phyloP scores from a whole-genome alignment of 192 early-diverging fungal genomes.

The Coemansia sp. region DNA sequence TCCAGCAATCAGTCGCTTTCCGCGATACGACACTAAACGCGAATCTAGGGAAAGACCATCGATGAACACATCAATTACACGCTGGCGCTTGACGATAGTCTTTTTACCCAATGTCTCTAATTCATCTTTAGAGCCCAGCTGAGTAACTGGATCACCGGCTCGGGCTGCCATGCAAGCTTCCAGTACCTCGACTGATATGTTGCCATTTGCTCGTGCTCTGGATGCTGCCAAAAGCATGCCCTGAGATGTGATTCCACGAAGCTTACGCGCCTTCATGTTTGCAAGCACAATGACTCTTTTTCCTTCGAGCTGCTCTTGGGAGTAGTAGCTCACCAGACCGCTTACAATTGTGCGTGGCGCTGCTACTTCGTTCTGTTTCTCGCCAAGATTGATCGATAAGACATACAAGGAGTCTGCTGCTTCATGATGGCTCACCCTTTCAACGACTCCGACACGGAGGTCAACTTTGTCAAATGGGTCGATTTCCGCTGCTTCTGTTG shows the following conservation, averaged over 20 bases:
- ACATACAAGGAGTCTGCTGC: constrained; percentile 28
- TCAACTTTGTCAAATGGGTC: constrained; percentile 24
- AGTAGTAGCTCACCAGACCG: constrained; percentile 28
- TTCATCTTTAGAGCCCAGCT: not conserved
- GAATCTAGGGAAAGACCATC: constrained; percentile 7
- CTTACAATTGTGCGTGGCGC: constrained; percentile 26
- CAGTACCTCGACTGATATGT: constrained; percentile 17
- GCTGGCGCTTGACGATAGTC: constrained; percentile 17
- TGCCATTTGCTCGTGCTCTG: not conserved
- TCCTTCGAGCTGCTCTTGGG: constrained; percentile 14
- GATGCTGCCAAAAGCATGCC: constrained; percentile 38
- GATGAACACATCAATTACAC: constrained; percentile 12
- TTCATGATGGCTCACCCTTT: constrained; percentile 10
- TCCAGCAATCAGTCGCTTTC: constrained; percentile 5
- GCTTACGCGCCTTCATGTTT: constrained; percentile 34
- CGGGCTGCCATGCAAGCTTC: constrained; percentile 14
- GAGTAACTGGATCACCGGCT: constrained; percentile 14
- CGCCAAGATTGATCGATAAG: constrained; percentile 25
- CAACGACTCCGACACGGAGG: constrained; percentile 18
- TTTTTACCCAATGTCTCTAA: constrained; percentile 1
- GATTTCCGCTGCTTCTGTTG: not conserved
- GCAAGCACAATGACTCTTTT: constrained; percentile 25
- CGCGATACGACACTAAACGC: constrained; percentile 13
- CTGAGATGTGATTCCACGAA: constrained; percentile 25
- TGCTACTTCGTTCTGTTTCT: not conserved